Evolutionary conservation across 805 yeast genomes (phyloP), one percentile per base, ranked within the genome.

Genomic region (Alloascoidea africana): DNA sequence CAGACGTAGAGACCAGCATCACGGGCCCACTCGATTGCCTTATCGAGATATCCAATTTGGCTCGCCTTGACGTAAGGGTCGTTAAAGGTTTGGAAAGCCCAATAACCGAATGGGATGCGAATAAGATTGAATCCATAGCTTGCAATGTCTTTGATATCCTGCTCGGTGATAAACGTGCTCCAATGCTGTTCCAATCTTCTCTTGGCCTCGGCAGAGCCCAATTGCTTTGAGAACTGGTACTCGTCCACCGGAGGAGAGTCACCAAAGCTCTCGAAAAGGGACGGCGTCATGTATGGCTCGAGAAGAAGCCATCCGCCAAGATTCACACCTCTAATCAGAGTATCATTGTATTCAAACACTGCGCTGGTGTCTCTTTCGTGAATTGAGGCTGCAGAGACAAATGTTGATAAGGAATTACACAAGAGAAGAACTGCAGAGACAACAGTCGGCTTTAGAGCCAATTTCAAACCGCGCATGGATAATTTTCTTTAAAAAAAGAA

Each of bases 71-170:
- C 91, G 50, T 84, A 87, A 2, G 96, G 95, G 54, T 87, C 96
- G 38, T 62, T 63, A 15, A 63, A 69, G 34, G 72, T 60, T 36
- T 65, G 52, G 54, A 82, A 84, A 5, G 95, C 95, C 97, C 97
- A 89, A 61, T 87, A 87, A 8, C 96, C 96, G 39, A 87, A 72
- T 35, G 97, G 96, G 41, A 87, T 78, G 50, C 96, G 73, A 15
- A 85, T 95, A 45, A 78, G 64, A 58, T 87, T 89, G 44, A 87
- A 64, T 2, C 95, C 95, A 39, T 63, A 63, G 8, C 47, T 50
- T 4, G 66, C 65, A 38, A 87, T 82, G 38, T 62, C 52, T 36
- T 57, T 45, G 48, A 89, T 76, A 55, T 87, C 96, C 16, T 55
- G 49, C 55, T 81, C 94, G 4, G 77, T 75, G 53, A 73, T 70